phyloP scores from a whole-genome alignment of 768 basidiomycete genomes.

The Lactarius indigo region DNA sequence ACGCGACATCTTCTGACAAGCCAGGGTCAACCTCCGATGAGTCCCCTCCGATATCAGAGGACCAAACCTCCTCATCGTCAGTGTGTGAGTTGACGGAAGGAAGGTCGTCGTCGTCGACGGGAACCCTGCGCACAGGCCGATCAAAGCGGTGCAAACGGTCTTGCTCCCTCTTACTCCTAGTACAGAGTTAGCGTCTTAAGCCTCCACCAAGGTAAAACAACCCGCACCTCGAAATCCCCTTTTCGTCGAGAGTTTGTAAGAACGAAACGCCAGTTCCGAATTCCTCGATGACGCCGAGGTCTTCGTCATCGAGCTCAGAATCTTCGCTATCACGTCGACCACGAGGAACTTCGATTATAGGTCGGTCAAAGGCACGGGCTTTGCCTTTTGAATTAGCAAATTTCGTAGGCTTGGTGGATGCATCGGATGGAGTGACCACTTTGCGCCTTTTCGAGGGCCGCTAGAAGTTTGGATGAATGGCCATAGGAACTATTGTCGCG shows the following conservation, averaged over 20 bases:
- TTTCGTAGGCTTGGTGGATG: conserved; percentile 31
- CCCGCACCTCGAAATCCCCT: conserved; percentile 74
- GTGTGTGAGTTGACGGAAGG: conserved; percentile 68
- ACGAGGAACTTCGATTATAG: conserved; percentile 59
- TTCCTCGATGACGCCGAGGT: conserved; percentile 60
- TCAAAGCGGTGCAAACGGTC: conserved; percentile 62
- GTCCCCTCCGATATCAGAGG: conserved; percentile 41
- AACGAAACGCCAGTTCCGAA: conserved; percentile 65
- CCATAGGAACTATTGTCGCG: background rate
- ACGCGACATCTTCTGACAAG: conserved; percentile 31
- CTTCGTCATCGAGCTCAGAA: conserved; percentile 56
- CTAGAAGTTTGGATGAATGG: conserved; percentile 27
- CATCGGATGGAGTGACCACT: conserved; percentile 28
- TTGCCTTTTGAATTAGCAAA: conserved; percentile 44
- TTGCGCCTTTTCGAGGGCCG: conserved; percentile 61
- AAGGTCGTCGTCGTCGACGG: conserved; percentile 55
- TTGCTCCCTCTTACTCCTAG: conserved; percentile 83
- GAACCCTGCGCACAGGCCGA: conserved; percentile 48
- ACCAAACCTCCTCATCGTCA: conserved; percentile 54
- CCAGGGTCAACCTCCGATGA: conserved; percentile 26
- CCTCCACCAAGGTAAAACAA: conserved; percentile 4
- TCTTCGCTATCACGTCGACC: conserved; percentile 48
- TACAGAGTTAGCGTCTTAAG: conserved; percentile 3
- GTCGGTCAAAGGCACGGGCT: conserved; percentile 57
- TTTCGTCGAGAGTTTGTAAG: conserved; percentile 65